Base-by-base conservation (phyloP, 345 rosid species). In the Turnera subulata region DNA sequence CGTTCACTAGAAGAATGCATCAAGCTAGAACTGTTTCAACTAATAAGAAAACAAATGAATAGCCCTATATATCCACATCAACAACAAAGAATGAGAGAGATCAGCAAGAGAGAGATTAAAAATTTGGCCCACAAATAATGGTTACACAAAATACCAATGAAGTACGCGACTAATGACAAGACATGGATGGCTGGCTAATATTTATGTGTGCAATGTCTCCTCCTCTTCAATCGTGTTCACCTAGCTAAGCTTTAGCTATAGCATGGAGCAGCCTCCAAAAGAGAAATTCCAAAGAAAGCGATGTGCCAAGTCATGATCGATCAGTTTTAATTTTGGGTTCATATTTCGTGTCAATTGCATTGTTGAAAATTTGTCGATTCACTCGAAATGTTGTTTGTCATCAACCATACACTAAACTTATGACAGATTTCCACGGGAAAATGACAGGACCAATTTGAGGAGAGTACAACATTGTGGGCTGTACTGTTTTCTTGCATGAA, bases 251-350 rank as follows among this genome's bases (percentile, higher is more conserved):
- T n/a, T n/a, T n/a, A n/a, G n/a, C n/a, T n/a, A n/a, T n/a, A n/a
- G n/a, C n/a, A n/a, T n/a, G 39, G 8, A 37, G 64, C 70, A 61
- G 60, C 53, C 67, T 62, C 63, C 56, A 63, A 50, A 71, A 16
- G 56, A 55, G 67, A 65, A 65, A 61, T 61, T 71, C 22, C 66
- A 51, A 19, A 6, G 67, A 65, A 53, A 65, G 17, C 1, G 70
- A 55, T 54, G 25, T 48, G 13, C 56, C 22, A 22, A 37, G 40
- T 42, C 60, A 35, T 19, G 59, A 32, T 22, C 46, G 19, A 43
- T 39, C 17, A 13, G 9, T 23, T 48, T 42, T 38, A 1, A 14
- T 35, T 22, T 5, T 2, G 18, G 20, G 20, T 8, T 32, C 45
- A 15, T 11, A 13, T 2, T 16, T 42, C 45, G 5, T 9, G n/a